Evolutionary conservation across 1,139 yeast genomes (phyloP), one percentile per base, ranked within the genome.

Genomic region (Cylindricascospora bacillispora): DNA sequence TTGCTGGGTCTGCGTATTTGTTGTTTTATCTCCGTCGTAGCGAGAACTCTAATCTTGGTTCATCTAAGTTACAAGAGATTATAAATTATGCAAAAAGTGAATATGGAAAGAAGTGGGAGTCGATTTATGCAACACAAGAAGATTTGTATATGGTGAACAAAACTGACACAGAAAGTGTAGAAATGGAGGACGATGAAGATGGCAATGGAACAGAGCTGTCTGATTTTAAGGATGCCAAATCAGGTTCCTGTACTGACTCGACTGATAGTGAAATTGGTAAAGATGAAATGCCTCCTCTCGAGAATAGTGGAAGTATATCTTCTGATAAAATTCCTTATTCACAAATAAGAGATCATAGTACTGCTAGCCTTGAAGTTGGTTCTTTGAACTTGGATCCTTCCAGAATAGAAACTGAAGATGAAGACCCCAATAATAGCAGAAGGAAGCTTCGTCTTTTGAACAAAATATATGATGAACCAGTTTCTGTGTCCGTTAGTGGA

Each of bases 1-100:
- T 86, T n/a, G 65, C 77, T 2, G 76, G 83, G 3, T 83, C 93
- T 3, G 98, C 98, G 0, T 89, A 89, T 51, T 59, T 89, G 39
- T 58, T 89, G 32, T 89, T 89, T 46, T 89, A 89, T 55, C 66
- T 92, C 34, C 73, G 73, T 35, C 63, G 78, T 19, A 41, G 48
- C 4, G 28, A 22, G 13, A 27, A 32, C 15, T 34, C 38, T 5
- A 25, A 35, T 13, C 29, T 52, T 3, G 64, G 57, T 3, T 50
- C 55, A 11, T 49, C 43, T 11, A 37, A 40, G n/a, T 39, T 62
- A 27, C 40, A 38, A 12, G 43, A 49, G 3, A 41, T 57, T 31
- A 48, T 65, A 16, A 38, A 41, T 18, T 45, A 46, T 18, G 44
- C 58, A 2, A 47, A 62, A 24, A 46, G 44, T 15, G 39, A 44